phyloP scores from a whole-genome alignment of 768 basidiomycete species.

The Daedaleopsis sinensis region DNA sequence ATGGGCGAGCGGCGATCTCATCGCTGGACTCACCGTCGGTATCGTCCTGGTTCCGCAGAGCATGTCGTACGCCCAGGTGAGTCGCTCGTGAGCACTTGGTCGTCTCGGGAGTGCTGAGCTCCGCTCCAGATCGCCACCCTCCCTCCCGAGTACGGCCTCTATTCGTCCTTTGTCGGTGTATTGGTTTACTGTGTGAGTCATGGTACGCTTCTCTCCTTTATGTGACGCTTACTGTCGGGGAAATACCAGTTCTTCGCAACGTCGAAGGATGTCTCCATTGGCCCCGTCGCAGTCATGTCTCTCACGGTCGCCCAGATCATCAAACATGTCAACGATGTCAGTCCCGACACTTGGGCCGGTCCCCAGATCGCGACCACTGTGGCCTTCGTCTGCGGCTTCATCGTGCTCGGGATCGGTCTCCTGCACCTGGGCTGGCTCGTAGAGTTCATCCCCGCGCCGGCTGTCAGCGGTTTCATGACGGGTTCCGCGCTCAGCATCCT shows the following conservation, averaged over 20 bases:
- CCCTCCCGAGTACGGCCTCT: conserved; percentile 84
- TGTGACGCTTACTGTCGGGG: not conserved
- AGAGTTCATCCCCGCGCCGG: conserved; percentile 87
- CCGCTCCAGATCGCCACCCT: conserved; percentile 73
- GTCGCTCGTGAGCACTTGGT: no score
- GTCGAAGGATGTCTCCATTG: conserved; percentile 96
- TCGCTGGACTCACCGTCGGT: conserved; percentile 91
- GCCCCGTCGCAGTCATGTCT: conserved; percentile 98
- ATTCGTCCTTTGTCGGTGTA: conserved; percentile 90
- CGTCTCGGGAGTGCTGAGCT: not conserved
- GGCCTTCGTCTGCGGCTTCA: conserved; percentile 89
- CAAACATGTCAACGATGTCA: conserved; percentile 52
- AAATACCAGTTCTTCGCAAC: conserved; percentile 83
- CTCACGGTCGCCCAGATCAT: conserved; percentile 83
- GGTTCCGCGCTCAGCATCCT: conserved; percentile 92
- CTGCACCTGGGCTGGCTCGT: conserved; percentile 92
- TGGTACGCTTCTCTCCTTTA: not conserved
- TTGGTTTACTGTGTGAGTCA: conserved; percentile 74
- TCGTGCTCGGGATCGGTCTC: conserved; percentile 86
- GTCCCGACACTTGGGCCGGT: conserved; percentile 58
- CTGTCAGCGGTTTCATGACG: conserved; percentile 91
- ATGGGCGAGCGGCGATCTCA: conserved; percentile 85
- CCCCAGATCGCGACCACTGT: conserved; percentile 82
- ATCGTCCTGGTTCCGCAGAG: conserved; percentile 93
- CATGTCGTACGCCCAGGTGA: conserved; percentile 82